Evolutionary conservation across 176 grass and related monocot genomes (phyloP).

Genomic region (Pharus latifolius): DNA sequence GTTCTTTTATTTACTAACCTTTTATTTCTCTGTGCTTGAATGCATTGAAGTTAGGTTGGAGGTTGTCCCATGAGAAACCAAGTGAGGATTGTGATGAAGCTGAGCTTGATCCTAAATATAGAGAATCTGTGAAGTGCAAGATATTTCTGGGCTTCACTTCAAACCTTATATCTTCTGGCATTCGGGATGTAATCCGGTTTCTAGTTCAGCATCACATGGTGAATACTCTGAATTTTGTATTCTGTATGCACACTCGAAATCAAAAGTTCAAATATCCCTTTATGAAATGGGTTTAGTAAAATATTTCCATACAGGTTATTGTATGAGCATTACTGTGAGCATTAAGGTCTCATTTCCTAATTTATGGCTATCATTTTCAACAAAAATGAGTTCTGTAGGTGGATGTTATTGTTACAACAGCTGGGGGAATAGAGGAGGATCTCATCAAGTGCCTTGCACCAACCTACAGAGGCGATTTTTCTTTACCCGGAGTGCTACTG

Average conservation of each 20-base stretch:
- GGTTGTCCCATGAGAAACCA: slow-evolving; percentile 61
- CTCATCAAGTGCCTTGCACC: slow-evolving; percentile 90
- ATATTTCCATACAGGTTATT: neutral
- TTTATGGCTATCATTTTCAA: neutral
- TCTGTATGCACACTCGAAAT: neutral
- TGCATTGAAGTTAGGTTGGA: slow-evolving; percentile 79
- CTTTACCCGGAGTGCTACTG: slow-evolving; percentile 52
- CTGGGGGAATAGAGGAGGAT: slow-evolving; percentile 96
- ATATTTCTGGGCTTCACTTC: slow-evolving; percentile 98
- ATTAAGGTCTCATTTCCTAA: neutral
- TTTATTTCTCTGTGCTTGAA: neutral
- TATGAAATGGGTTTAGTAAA: neutral
- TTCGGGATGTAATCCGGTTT: slow-evolving; percentile 72
- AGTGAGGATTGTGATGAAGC: slow-evolving; percentile 38
- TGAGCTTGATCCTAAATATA: slow-evolving; percentile 56
- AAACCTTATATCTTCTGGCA: slow-evolving; percentile 83
- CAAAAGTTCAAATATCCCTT: neutral
- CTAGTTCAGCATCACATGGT: slow-evolving; percentile 88
- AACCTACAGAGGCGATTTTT: slow-evolving; percentile 81
- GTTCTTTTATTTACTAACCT: neutral
- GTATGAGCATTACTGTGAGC: neutral
- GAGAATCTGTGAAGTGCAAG: slow-evolving; percentile 85
- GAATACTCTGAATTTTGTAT: slow-evolving; percentile 17
- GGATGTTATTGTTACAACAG: slow-evolving; percentile 91
- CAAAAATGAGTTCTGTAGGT: slow-evolving; percentile 37